phyloP scores from a whole-genome alignment of 441 rosid genomes.

The Erodium texanum region DNA sequence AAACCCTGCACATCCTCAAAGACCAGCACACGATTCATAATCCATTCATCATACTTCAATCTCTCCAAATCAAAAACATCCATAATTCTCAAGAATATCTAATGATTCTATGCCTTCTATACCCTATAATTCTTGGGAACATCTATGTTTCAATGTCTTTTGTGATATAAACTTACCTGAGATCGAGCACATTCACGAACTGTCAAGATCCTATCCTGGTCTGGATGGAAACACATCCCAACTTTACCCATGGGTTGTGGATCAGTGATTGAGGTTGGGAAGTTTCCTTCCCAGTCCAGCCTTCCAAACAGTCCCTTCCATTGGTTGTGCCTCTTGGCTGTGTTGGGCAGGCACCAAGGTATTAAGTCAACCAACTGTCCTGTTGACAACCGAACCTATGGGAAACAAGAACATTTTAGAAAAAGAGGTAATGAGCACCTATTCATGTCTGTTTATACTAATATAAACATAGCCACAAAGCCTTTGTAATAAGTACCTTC shows the following conservation, averaged over 20 bases:
- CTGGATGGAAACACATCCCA: slow-evolving; percentile 91
- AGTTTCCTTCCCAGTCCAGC: slow-evolving; percentile 86
- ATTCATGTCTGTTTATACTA: too few relatives aligned
- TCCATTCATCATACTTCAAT: too few relatives aligned
- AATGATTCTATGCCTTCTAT: too few relatives aligned
- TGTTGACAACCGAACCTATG: slow-evolving; percentile 51
- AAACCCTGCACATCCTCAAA: slow-evolving; percentile 36
- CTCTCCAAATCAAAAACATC: too few relatives aligned
- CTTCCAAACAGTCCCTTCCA: slow-evolving; percentile 93
- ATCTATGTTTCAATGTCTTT: too few relatives aligned
- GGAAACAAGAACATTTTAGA: slow-evolving; percentile 3
- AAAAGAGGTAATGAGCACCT: neutral
- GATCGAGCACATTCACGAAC: slow-evolving; percentile 91
- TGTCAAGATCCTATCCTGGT: slow-evolving; percentile 71
- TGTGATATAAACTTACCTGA: slow-evolving; percentile 36
- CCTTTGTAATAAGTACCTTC: slow-evolving; percentile 30
- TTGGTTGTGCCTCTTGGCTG: slow-evolving; percentile 59
- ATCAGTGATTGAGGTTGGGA: slow-evolving; percentile 78
- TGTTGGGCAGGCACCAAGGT: slow-evolving; percentile 77
- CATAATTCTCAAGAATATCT: too few relatives aligned
- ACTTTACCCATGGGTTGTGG: slow-evolving; percentile 95
- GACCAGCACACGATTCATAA: too few relatives aligned
- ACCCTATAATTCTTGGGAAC: too few relatives aligned
- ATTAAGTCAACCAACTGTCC: slow-evolving; percentile 58
- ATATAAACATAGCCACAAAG: too few relatives aligned